Evolutionary conservation across 805 yeast genomes (phyloP).

Genomic region (Blastobotrys mokoenaii): DNA sequence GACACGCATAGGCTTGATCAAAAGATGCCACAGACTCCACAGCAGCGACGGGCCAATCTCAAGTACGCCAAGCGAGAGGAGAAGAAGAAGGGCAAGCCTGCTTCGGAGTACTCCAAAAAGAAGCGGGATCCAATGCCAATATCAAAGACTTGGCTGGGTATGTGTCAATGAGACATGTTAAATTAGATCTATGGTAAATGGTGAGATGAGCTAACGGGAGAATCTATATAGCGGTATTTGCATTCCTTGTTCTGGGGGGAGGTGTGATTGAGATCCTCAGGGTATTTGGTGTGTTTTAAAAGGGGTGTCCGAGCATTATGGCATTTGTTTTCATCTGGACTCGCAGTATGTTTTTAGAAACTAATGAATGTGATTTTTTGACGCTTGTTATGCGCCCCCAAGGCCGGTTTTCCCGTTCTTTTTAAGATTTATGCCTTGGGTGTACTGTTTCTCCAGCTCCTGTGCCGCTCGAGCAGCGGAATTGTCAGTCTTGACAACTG

Average conservation of each 20-base stretch:
- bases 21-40: conserved; percentile 56
- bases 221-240: conserved; percentile 33
- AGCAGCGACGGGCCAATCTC: conserved; percentile 79
- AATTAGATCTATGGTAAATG: not conserved
- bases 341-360: not conserved
- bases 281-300: conserved; percentile 31
- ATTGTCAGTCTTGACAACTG: conserved; percentile 1
- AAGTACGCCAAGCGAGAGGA: conserved; percentile 70
- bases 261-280: conserved; percentile 65
- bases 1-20: too few species aligned
- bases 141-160: conserved; percentile 58
- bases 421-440: conserved; percentile 17
- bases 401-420: conserved; percentile 12
- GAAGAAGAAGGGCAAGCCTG: conserved; percentile 68
- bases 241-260: conserved; percentile 73
- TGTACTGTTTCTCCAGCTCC: conserved; percentile 17
- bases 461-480: conserved; percentile 1
- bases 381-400: conserved; percentile 8
- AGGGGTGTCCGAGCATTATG: not conserved
- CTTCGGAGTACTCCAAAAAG: conserved; percentile 25
- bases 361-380: not conserved
- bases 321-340: too few species aligned
- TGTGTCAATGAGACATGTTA: conserved; percentile 22
- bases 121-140: conserved; percentile 39
- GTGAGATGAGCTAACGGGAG: not conserved